These are phyloP conservation scores for Cinnamomum micranthum DNA, from an alignment of 164 flowering plant species.

Conservation along the genomic window DNA sequence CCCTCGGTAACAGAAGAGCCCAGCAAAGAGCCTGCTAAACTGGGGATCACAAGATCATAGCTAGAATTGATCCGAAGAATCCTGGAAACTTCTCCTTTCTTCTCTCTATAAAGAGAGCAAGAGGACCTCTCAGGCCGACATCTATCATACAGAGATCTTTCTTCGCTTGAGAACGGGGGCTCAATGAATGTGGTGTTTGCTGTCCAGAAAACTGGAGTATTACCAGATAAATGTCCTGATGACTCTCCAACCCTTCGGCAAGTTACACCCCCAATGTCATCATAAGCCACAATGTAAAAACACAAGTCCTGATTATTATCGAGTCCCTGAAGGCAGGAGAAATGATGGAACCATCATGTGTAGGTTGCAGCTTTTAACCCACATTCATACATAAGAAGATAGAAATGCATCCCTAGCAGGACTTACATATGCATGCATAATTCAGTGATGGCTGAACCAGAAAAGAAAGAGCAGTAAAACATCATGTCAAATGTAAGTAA, in stretches of 20 bases:
- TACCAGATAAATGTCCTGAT: slow-evolving; percentile 36
- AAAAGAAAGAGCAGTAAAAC: neutral
- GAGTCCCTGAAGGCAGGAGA: slow-evolving; percentile 57
- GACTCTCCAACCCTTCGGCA: slow-evolving; percentile 72
- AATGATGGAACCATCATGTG: neutral
- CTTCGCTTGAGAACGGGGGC: slow-evolving; percentile 65
- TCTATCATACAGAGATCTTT: slow-evolving; percentile 48
- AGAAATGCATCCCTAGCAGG: neutral
- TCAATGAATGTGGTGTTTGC: slow-evolving; percentile 49
- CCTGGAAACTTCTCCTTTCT: slow-evolving; percentile 45
- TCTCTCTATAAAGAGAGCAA: slow-evolving; percentile 17
- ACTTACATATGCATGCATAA: neutral
- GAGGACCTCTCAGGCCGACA: slow-evolving; percentile 56
- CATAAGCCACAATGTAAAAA: slow-evolving; percentile 73
- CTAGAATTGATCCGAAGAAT: slow-evolving; percentile 66
- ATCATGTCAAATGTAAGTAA: neutral
- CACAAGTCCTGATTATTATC: slow-evolving; percentile 63
- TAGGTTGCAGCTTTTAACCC: no score
- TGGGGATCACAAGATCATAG: slow-evolving; percentile 57
- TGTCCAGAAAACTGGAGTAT: slow-evolving; percentile 80
- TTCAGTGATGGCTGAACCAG: neutral
- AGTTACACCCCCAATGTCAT: slow-evolving; percentile 73
- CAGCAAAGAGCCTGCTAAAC: slow-evolving; percentile 31
- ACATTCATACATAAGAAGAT: neutral
- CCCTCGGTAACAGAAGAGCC: slow-evolving; percentile 55